Evolutionary conservation across 1,139 yeast species (phyloP), one percentile per base, ranked within the genome.

Genomic region (Geotrichum klebahnii): DNA sequence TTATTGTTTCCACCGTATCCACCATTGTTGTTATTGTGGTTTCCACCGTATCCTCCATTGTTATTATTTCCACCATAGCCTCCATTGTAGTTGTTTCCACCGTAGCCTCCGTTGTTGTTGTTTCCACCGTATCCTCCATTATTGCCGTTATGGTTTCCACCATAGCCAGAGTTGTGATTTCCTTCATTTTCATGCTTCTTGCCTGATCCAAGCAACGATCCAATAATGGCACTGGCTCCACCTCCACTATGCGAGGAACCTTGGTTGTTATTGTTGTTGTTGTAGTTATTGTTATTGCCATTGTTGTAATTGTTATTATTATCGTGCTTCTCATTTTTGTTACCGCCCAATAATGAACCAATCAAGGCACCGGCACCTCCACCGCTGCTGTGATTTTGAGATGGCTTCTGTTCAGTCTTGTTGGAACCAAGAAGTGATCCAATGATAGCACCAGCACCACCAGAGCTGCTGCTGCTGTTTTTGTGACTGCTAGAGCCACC

Each of bases 401-500:
- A 10, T 14, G 37, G 37, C 19, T 44, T 44, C 10, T 35, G 10
- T 6, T 44, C 20, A 10, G 12, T 44, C 17, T 39, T 29, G 24
- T 20, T 20, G 24, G 42, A 35, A 9, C 50, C 50, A 14, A 46
- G 46, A 23, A 48, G 26, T 28, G 48, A 44, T 14, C 52, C 52
- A 23, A 47, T n/a, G 22, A 47, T 17, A 23, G 32, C 51, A 8
- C 44, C 40, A 20, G 44, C 48, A 24, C 48, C 48, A 9, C 40
- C 48, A 32, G 37, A 19, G 14, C 29, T 20, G 37, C 14, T 22
- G 23, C 16, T 26, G 32, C 22, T 29, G n/a, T n/a, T n/a, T n/a
- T n/a, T n/a, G n/a, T n/a, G n/a, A 24, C 20, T 42, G 22, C 36
- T 14, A 1, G 41, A 34, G 3, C 46, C 45, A n/a, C 48, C 44